Conservation (phyloP, 169 alveolate species). For the Cryptosporidium bovis region DNA sequence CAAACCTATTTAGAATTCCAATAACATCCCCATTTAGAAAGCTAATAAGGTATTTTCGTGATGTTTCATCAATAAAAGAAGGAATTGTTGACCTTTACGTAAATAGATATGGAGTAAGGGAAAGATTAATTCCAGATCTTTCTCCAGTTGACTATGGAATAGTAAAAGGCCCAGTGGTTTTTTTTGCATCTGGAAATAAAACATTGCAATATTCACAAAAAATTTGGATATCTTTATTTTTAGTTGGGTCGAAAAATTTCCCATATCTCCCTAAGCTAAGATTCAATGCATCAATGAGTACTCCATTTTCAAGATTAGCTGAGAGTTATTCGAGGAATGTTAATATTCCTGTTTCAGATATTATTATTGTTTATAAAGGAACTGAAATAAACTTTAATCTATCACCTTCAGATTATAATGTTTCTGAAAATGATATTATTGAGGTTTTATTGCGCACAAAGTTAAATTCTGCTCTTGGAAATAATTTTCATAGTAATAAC, state of each 20-base stretch:
- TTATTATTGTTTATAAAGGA: slow-evolving; percentile 45
- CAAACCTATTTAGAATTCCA: slow-evolving; percentile 61
- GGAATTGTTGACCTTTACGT: slow-evolving; percentile 72
- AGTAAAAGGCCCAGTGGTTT: slow-evolving; percentile 72
- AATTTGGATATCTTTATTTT: slow-evolving; percentile 77
- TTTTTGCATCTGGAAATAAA: slow-evolving; percentile 66
- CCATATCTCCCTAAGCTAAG: slow-evolving; percentile 77
- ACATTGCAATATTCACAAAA: slow-evolving; percentile 77
- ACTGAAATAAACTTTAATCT: slow-evolving; percentile 55
- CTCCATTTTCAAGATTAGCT: slow-evolving; percentile 78
- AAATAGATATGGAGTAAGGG: slow-evolving; percentile 54
- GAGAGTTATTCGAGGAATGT: slow-evolving; percentile 79
- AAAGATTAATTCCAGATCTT: slow-evolving; percentile 72
- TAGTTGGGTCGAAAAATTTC: slow-evolving; percentile 73
- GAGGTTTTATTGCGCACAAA: slow-evolving; percentile 60
- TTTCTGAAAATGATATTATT: slow-evolving; percentile 60
- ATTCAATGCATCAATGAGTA: slow-evolving; percentile 78
- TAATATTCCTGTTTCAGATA: slow-evolving; percentile 50
- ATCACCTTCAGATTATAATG: slow-evolving; percentile 62
- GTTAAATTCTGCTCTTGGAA: no score
- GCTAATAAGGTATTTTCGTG: slow-evolving; percentile 74
- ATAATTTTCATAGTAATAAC: no score
- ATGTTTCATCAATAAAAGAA: slow-evolving; percentile 68
- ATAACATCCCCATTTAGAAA: slow-evolving; percentile 71
- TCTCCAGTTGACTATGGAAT: slow-evolving; percentile 78